These are phyloP conservation scores for Polyplosphaeria fusca DNA, from an alignment of 495 filamentous ascomycete genomes.

Conservation along the genomic window DNA sequence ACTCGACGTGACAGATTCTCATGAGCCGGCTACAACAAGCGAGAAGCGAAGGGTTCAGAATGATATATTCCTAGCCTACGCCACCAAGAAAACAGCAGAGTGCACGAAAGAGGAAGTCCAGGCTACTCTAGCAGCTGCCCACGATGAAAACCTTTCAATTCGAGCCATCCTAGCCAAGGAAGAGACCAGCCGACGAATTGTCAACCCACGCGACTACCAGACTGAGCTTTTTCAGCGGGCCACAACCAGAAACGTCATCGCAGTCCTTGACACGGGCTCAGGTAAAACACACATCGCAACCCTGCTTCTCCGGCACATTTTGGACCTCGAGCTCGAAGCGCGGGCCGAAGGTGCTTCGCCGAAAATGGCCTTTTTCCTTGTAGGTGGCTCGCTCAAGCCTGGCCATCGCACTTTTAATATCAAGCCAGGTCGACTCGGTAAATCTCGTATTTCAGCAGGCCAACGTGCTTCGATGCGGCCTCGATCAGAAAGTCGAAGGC, in stretches of 20 bases:
- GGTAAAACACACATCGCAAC: constrained; percentile 96
- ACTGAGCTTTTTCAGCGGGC: constrained; percentile 87
- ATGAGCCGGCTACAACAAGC: constrained; percentile 8
- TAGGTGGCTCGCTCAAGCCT: constrained; percentile 36
- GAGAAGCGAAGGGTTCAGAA: constrained; percentile 31
- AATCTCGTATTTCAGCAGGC: constrained; percentile 89
- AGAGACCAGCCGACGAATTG: constrained; percentile 54
- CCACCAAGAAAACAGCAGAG: constrained; percentile 44
- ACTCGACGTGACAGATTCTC: constrained; percentile 14
- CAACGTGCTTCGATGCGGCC: constrained; percentile 75
- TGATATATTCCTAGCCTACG: constrained; percentile 40
- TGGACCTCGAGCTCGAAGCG: constrained; percentile 74
- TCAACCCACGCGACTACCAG: constrained; percentile 85
- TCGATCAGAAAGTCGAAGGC: constrained; percentile 74
- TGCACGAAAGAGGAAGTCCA: constrained; percentile 39
- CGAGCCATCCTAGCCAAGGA: constrained; percentile 43
- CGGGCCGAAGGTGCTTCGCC: constrained; percentile 58
- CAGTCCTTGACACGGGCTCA: constrained; percentile 95
- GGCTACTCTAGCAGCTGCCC: constrained; percentile 26
- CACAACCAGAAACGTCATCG: constrained; percentile 83
- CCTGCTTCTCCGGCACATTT: constrained; percentile 71
- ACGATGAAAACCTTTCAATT: constrained; percentile 46
- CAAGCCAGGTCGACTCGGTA: constrained; percentile 71
- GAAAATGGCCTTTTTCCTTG: constrained; percentile 81
- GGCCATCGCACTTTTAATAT: constrained; percentile 2